Evolutionary conservation across 345 rosid species (phyloP), one percentile per base, ranked within the genome.

Genomic region (Gossypium bickii): DNA sequence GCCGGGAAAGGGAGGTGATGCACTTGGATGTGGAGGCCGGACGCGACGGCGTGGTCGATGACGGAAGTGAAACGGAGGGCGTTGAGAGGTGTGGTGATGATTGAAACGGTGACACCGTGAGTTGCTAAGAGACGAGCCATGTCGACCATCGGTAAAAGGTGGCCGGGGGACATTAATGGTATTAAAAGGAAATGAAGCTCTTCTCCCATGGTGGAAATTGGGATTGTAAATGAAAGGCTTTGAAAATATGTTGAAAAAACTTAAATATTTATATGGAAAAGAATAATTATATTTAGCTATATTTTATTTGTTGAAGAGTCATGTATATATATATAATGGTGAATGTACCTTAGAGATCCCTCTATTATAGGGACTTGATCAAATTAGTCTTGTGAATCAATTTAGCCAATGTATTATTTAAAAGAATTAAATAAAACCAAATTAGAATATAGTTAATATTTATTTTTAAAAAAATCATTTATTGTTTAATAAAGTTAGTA

Each of bases 111-210:
- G 41, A 51, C 75, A 5, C 85, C 87, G 0, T 72, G 86, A 52
- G 64, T 71, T 15, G 92, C 85, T n/a, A 88, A 47, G 5, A 86
- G 67, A 17, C 55, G 78, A 9, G 86, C 89, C 72, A 86, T 75
- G 73, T 88, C 92, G 10, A 78, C 58, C 78, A 86, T 78, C 6
- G 89, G 89, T 27, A 84, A 80, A 76, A 82, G 71, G 79, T 88
- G 89, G 47, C 91, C 86, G 15, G 80, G 91, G 10, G 88, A 79
- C 82, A 86, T 66, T 2, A 84, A 81, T 2, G 92, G 89, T 25
- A 88, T 43, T 12, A 88, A 63, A 56, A 84, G 76, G 72, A 88
- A 86, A 67, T 87, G 89, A 20, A 72, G 80, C 48, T 73, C 24
- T 55, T 18, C 7, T n/a, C n/a, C 74, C 82, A 80, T 80, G 62